phyloP scores from a whole-genome alignment of 805 yeast species.

The Zygoascus biomembranicola region DNA sequence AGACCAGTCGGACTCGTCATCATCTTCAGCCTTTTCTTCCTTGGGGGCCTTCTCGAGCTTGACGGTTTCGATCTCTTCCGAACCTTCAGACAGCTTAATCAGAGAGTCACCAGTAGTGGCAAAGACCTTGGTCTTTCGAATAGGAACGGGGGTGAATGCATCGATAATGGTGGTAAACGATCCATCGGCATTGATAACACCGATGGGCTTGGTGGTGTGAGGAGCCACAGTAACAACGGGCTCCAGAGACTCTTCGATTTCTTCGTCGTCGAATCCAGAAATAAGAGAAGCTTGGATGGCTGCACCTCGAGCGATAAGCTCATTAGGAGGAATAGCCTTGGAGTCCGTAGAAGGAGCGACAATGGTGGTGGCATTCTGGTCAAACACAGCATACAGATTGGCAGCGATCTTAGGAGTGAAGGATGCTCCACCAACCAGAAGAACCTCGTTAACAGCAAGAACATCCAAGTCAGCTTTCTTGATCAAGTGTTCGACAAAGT shows the following conservation, averaged over 20 bases:
- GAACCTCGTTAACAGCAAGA: slow-evolving; percentile 82
- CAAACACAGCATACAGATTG: slow-evolving; percentile 67
- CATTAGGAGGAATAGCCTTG: slow-evolving; percentile 81
- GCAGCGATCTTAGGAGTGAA: slow-evolving; percentile 85
- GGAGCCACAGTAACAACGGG: slow-evolving; percentile 83
- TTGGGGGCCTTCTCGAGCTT: slow-evolving; percentile 57
- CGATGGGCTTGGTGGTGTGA: slow-evolving; percentile 77
- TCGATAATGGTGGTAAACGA: slow-evolving; percentile 50
- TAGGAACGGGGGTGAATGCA: slow-evolving; percentile 84
- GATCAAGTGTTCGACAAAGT: slow-evolving; percentile 67
- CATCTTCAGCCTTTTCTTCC: slow-evolving; percentile 36
- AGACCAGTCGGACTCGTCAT: slow-evolving; percentile 41
- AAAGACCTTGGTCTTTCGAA: slow-evolving; percentile 64
- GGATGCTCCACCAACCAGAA: slow-evolving; percentile 90
- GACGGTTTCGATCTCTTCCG: slow-evolving; percentile 73
- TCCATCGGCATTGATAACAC: slow-evolving; percentile 68
- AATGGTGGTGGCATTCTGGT: slow-evolving; percentile 59
- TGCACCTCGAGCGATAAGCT: slow-evolving; percentile 86
- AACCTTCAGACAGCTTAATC: slow-evolving; percentile 76
- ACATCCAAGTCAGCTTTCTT: slow-evolving; percentile 77
- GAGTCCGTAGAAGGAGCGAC: slow-evolving; percentile 67
- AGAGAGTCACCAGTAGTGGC: slow-evolving; percentile 51
- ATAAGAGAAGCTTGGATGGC: slow-evolving; percentile 89
- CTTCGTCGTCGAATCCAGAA: slow-evolving; percentile 72
- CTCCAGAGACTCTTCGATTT: slow-evolving; percentile 75